These are phyloP conservation scores for Aspergillus sp. DNA, from an alignment of 2,329 filamentous ascomycete genomes.

Conservation along the genomic window DNA sequence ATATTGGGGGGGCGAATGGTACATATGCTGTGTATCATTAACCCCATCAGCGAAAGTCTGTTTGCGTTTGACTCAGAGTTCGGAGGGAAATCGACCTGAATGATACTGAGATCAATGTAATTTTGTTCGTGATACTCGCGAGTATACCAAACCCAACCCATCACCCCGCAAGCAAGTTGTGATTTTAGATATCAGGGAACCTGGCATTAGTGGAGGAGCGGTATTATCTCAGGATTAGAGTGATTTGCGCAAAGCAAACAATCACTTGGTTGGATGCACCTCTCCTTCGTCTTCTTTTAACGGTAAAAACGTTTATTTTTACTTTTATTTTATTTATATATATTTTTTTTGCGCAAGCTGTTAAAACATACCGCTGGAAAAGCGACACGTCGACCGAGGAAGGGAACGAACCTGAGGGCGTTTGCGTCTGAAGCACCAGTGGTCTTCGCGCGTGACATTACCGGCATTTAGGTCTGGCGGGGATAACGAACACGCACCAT, in stretches of 20 bases:
- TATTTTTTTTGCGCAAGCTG: neutral
- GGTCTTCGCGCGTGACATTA: constrained; percentile 8
- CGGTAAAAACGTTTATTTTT: neutral
- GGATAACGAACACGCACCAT: constrained; percentile 8
- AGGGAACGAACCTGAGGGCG: constrained; percentile 10
- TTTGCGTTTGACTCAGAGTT: neutral
- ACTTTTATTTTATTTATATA: neutral
- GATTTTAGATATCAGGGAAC: neutral
- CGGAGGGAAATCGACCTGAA: neutral
- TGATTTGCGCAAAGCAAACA: neutral
- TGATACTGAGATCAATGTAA: neutral
- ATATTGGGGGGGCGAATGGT: neutral
- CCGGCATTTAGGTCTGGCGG: neutral
- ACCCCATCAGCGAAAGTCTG: neutral
- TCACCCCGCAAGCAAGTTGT: too few species aligned
- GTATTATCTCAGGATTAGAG: neutral
- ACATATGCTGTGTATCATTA: neutral
- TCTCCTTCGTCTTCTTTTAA: neutral
- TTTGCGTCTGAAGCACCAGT: constrained; percentile 14
- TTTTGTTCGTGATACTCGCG: neutral
- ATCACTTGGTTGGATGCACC: neutral
- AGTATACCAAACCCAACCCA: neutral
- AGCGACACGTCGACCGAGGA: constrained; percentile 12
- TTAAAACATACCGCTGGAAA: constrained; percentile 1
- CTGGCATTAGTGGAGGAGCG: neutral